Percentiles rank a stretch among this genome's conserved stretches.
Conservation (phyloP, 2,329 filamentous ascomycete species). For the Talaromyces marneffei region DNA sequence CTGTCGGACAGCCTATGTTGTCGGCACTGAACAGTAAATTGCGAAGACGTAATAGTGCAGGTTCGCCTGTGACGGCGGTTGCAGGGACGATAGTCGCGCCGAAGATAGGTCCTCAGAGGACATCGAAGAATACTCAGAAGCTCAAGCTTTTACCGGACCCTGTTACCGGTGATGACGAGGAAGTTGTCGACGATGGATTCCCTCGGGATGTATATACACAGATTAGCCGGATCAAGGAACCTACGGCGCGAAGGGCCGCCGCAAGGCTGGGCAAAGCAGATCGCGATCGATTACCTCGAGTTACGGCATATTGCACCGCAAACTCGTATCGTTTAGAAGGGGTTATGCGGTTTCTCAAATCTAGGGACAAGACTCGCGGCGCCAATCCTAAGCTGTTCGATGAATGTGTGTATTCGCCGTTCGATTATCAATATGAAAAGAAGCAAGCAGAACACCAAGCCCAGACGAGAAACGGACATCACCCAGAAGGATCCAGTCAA, state of each 20-base stretch:
- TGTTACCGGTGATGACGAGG: slow-evolving; percentile 72
- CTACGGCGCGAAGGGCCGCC: slow-evolving; percentile 84
- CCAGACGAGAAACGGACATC: slow-evolving; percentile 32
- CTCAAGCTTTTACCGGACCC: slow-evolving; percentile 93
- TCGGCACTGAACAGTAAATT: slow-evolving; percentile 82
- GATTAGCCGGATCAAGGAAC: slow-evolving; percentile 96
- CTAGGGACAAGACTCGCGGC: slow-evolving; percentile 67
- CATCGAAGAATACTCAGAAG: slow-evolving; percentile 93
- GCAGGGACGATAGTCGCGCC: slow-evolving; percentile 41
- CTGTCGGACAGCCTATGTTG: slow-evolving; percentile 56
- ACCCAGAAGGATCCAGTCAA: slow-evolving; percentile 20
- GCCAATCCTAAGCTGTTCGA: slow-evolving; percentile 89
- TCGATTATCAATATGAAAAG: slow-evolving; percentile 63
- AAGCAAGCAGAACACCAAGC: slow-evolving; percentile 28
- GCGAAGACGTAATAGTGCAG: slow-evolving; percentile 77
- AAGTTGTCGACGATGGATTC: slow-evolving; percentile 77
- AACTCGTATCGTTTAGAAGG: slow-evolving; percentile 86
- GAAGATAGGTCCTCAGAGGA: slow-evolving; percentile 91
- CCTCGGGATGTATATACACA: slow-evolving; percentile 95
- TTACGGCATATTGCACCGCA: slow-evolving; percentile 95
- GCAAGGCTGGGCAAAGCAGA: slow-evolving; percentile 91
- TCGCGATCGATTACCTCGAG: slow-evolving; percentile 74
- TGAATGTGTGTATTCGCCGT: slow-evolving; percentile 95
- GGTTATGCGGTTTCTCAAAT: slow-evolving; percentile 85
- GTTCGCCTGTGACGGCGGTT: slow-evolving; percentile 47